phyloP scores from a whole-genome alignment of 768 basidiomycete genomes.

The Phaffia australis region DNA sequence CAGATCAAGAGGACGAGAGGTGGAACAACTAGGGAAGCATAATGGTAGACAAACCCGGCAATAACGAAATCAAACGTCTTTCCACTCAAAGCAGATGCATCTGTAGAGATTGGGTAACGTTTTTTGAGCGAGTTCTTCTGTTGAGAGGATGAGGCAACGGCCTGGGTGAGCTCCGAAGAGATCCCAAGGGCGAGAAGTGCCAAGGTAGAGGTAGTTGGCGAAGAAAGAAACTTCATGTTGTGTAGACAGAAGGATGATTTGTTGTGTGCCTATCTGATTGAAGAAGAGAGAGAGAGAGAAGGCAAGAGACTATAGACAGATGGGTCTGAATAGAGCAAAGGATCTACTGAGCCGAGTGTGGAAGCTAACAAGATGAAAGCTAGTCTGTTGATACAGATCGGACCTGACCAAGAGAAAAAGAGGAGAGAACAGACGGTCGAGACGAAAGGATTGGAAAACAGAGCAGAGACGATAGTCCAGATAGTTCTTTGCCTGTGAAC shows the following conservation, averaged over 20 bases:
- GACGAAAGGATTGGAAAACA: not conserved
- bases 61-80: constrained; percentile 26
- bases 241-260: no score
- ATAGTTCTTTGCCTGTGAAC: no score
- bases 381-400: not conserved
- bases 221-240: no score
- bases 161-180: no score
- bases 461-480: no score
- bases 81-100: constrained; percentile 11
- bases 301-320: not conserved
- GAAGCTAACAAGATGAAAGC: not conserved
- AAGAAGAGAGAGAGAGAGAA: not conserved
- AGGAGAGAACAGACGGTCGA: not conserved
- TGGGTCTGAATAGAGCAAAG: not conserved
- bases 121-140: not conserved
- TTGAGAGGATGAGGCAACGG: not conserved
- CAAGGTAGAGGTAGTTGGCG: not conserved
- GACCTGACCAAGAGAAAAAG: constrained; percentile 1
- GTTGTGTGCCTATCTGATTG: not conserved
- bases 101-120: constrained; percentile 21
- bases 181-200: not conserved
- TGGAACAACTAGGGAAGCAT: no score
- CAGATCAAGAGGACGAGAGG: not conserved
- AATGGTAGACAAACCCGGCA: constrained; percentile 16
- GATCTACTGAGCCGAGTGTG: not conserved